Conservation (phyloP, 129 eudicot genomes). For the Flaveria brownii region DNA sequence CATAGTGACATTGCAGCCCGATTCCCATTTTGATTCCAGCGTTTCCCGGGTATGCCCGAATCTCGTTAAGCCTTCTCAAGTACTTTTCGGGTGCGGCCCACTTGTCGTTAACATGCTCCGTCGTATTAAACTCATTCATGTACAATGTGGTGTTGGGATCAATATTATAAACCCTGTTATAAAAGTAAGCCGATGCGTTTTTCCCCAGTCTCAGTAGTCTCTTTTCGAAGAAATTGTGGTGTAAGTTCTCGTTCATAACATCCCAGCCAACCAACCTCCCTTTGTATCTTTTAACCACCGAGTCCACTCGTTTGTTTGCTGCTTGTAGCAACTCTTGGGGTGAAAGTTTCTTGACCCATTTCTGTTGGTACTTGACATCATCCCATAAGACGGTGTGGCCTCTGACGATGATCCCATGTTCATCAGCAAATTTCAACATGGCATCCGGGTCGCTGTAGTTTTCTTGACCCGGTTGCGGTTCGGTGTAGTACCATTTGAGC, state of each 20-base stretch:
- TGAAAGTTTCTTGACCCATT: constrained; percentile 50
- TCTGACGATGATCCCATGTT: constrained; percentile 51
- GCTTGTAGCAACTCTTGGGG: constrained; percentile 38
- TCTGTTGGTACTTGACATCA: constrained; percentile 45
- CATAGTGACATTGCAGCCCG: constrained; percentile 67
- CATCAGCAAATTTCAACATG: constrained; percentile 51
- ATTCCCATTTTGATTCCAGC: constrained; percentile 41
- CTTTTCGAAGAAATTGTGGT: constrained; percentile 53
- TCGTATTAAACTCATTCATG: constrained; percentile 79
- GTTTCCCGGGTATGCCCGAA: constrained; percentile 38
- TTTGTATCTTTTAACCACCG: constrained; percentile 47
- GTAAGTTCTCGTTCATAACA: constrained; percentile 81
- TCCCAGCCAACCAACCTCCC: constrained; percentile 70
- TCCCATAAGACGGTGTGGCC: constrained; percentile 90
- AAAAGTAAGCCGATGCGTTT: constrained; percentile 41
- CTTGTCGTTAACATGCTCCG: constrained; percentile 48
- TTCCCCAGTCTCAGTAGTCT: constrained; percentile 37
- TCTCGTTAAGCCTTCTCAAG: constrained; percentile 34
- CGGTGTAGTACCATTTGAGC: constrained; percentile 43
- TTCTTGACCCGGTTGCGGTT: constrained; percentile 35
- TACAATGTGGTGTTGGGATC: constrained; percentile 44
- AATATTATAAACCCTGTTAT: constrained; percentile 31
- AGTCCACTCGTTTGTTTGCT: constrained; percentile 39
- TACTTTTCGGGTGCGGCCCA: constrained; percentile 35
- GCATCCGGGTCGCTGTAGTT: constrained; percentile 44